Conservation (phyloP, 2,329 filamentous ascomycete genomes). For the Fusarium papillatum region DNA sequence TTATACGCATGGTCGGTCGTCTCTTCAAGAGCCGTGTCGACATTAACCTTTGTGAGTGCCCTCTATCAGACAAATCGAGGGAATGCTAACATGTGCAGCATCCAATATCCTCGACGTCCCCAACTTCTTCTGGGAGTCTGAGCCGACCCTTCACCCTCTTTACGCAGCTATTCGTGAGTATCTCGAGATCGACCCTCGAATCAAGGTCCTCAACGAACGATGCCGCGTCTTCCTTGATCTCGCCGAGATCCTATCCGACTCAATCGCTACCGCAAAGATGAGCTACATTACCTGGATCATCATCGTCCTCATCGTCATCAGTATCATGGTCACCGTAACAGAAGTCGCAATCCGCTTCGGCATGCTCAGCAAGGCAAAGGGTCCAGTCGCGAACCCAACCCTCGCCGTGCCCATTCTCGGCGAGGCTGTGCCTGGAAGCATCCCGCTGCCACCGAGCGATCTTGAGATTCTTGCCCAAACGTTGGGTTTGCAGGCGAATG, state of each 20-base stretch:
- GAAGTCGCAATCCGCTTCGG: conserved; percentile 91
- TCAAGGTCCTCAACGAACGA: conserved; percentile 96
- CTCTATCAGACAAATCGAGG: background rate
- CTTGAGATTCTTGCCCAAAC: conserved; percentile 52
- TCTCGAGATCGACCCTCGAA: conserved; percentile 95
- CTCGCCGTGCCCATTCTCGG: conserved; percentile 32
- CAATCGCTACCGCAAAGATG: conserved; percentile 95
- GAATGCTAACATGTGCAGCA: conserved; percentile 62
- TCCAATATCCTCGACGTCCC: conserved; percentile 97
- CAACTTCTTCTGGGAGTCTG: conserved; percentile 98
- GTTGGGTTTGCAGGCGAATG: conserved; percentile 51
- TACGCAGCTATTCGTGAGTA: conserved; percentile 97
- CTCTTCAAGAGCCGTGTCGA: conserved; percentile 96
- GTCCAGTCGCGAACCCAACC: conserved; percentile 14
- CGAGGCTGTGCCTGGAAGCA: conserved; percentile 21
- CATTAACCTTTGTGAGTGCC: conserved; percentile 90
- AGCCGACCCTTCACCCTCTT: conserved; percentile 93
- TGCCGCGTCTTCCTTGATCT: conserved; percentile 97
- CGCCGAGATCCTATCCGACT: conserved; percentile 93
- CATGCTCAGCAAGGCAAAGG: conserved; percentile 65
- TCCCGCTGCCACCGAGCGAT: conserved; percentile 42
- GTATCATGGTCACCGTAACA: conserved; percentile 90
- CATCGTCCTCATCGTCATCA: conserved; percentile 92
- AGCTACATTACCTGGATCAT: conserved; percentile 98
- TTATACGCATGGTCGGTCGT: conserved; percentile 90